These are phyloP conservation scores for Penicillium subrubescens DNA, from an alignment of 495 filamentous ascomycete species.

Conservation along the genomic window DNA sequence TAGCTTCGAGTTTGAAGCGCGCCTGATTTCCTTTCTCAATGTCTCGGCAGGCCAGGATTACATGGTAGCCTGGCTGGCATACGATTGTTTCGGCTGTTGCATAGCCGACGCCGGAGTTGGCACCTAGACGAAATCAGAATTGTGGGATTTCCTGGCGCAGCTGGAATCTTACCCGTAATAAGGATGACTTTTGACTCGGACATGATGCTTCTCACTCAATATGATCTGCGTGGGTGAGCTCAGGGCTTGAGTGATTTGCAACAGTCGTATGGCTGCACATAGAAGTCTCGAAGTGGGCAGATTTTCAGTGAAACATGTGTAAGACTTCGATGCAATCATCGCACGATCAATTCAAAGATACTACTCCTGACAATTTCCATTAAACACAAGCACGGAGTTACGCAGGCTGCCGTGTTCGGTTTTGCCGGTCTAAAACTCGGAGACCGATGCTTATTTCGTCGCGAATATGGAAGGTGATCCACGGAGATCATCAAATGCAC, in stretches of 20 bases:
- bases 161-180: not conserved
- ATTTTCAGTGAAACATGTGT: not conserved
- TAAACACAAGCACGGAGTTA: not conserved
- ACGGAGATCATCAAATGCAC: not conserved
- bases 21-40: conserved; percentile 25
- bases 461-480: not conserved
- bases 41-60: conserved; percentile 34
- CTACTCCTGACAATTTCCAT: not conserved
- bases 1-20: conserved; percentile 16
- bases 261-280: not conserved
- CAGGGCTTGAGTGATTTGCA: not conserved
- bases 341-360: not conserved
- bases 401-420: not conserved
- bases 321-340: not conserved
- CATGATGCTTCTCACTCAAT: not conserved
- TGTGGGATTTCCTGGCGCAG: not conserved
- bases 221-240: not conserved
- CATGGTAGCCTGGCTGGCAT: conserved; percentile 23
- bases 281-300: not conserved
- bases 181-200: not conserved
- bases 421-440: not conserved
- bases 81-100: conserved; percentile 28
- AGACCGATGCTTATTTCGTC: not conserved
- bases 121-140: conserved; percentile 21
- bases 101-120: conserved; percentile 37